These are phyloP conservation scores for Pneumocystis wakefieldiae DNA, from an alignment of 1,139 yeast species.

Conservation along the genomic window DNA sequence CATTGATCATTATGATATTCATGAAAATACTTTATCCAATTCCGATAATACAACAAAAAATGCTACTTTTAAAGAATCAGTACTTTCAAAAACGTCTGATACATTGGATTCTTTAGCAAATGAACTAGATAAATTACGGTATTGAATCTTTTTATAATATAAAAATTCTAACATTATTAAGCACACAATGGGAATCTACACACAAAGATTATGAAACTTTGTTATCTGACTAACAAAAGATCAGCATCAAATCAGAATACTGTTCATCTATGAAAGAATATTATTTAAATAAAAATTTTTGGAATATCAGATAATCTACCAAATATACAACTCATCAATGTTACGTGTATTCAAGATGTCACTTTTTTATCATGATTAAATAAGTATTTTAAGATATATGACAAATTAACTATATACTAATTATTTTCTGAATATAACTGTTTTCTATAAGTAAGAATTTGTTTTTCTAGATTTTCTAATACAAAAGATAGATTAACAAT, in stretches of 20 bases:
- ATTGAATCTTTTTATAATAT: neutral
- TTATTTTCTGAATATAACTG: neutral
- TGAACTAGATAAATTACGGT: constrained; percentile 10
- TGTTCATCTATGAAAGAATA: neutral
- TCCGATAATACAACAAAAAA: neutral
- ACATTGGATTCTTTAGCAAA: constrained; percentile 9
- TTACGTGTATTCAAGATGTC: neutral
- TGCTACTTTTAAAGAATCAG: neutral
- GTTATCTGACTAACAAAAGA: neutral
- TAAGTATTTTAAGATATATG: neutral
- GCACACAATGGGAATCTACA: neutral
- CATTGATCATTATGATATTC: constrained; percentile 1
- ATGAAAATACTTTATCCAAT: neutral
- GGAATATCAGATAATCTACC: neutral
- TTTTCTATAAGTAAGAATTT: neutral
- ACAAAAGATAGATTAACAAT: neutral
- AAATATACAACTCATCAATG: neutral
- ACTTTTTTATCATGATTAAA: neutral
- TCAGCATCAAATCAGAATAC: neutral
- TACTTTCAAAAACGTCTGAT: neutral
- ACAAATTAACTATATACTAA: neutral
- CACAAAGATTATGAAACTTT: neutral
- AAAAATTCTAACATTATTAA: neutral
- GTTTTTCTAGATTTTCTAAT: neutral
- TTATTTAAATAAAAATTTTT: neutral